Evolutionary conservation across 208 protist genomes (phyloP).

Genomic region (Leishmania lainsoni): DNA sequence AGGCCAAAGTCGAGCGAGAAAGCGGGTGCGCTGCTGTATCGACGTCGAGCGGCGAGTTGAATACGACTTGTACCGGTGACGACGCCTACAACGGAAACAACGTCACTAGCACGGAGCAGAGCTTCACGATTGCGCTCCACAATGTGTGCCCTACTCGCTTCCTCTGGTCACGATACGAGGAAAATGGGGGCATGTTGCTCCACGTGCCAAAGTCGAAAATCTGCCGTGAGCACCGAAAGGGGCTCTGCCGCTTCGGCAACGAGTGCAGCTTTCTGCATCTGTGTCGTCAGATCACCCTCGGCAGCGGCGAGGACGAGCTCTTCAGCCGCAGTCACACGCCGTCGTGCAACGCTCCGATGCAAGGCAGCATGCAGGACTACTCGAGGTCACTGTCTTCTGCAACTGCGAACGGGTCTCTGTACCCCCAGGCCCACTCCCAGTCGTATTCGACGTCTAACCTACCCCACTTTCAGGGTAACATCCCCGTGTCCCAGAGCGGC

Average conservation of each 20-base stretch:
- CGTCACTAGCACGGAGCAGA: constrained; percentile 22
- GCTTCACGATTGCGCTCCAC: constrained; percentile 51
- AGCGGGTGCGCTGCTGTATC: constrained; percentile 17
- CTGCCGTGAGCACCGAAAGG: constrained; percentile 78
- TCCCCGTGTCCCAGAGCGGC: constrained; percentile 15
- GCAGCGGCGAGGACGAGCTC: constrained; percentile 33
- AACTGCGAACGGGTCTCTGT: constrained; percentile 15
- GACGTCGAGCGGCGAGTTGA: constrained; percentile 22
- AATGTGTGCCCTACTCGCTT: constrained; percentile 72
- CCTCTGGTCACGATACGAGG: constrained; percentile 67
- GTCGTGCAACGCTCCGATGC: background rate
- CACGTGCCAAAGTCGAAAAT: constrained; percentile 53
- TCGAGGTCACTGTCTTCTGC: constrained; percentile 14
- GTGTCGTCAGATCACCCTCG: constrained; percentile 59
- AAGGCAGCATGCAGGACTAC: constrained; percentile 28
- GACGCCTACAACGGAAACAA: constrained; percentile 5
- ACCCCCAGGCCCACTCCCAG: constrained; percentile 8
- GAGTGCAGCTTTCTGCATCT: constrained; percentile 88
- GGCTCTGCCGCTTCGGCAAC: constrained; percentile 84
- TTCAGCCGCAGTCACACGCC: constrained; percentile 22
- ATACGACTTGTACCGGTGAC: constrained; percentile 4
- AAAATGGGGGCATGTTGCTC: constrained; percentile 53
- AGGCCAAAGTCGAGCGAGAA: constrained; percentile 20
- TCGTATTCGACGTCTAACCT: constrained; percentile 14
- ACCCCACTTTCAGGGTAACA: constrained; percentile 13